phyloP scores from a whole-genome alignment of 202 grass and related monocot species.

The Digitaria exilis region DNA sequence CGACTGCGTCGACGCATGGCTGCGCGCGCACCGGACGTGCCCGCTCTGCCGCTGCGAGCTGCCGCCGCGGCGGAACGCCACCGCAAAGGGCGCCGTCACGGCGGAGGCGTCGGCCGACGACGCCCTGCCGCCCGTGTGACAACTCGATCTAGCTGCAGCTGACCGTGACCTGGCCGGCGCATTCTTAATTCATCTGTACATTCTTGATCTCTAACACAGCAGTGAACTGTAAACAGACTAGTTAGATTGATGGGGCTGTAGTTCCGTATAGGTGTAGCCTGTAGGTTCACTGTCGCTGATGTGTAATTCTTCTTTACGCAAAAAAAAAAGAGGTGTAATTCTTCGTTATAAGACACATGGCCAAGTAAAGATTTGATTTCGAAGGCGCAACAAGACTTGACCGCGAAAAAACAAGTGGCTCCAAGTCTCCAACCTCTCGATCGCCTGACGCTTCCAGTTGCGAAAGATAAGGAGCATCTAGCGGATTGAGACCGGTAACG shows the following conservation, averaged over 20 bases:
- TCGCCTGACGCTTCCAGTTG: neutral
- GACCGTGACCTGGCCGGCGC: neutral
- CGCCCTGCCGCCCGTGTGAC: slow-evolving; percentile 34
- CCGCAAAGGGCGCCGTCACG: neutral
- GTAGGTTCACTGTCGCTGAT: neutral
- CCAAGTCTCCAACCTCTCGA: neutral
- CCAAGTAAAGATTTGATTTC: neutral
- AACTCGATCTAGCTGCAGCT: neutral
- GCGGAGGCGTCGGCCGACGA: neutral
- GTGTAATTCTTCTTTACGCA: neutral
- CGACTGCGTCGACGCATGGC: slow-evolving; percentile 63
- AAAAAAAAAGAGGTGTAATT: neutral
- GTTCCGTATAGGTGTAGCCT: too few species aligned
- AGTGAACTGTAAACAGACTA: neutral
- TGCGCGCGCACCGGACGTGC: slow-evolving; percentile 49
- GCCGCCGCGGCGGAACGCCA: neutral
- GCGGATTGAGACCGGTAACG: slow-evolving; percentile 16
- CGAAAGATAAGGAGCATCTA: slow-evolving; percentile 10
- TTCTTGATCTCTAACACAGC: neutral
- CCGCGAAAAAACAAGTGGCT: neutral
- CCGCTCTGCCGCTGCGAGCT: slow-evolving; percentile 54
- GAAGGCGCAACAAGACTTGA: neutral
- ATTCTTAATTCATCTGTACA: neutral
- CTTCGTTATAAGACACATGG: neutral
- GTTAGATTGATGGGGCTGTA: neutral